Percentiles rank a stretch among this genome's conserved stretches.
These are phyloP conservation scores for Byssoonygena ceratinophila DNA, from an alignment of 2,329 filamentous ascomycete genomes.

Conservation along the genomic window DNA sequence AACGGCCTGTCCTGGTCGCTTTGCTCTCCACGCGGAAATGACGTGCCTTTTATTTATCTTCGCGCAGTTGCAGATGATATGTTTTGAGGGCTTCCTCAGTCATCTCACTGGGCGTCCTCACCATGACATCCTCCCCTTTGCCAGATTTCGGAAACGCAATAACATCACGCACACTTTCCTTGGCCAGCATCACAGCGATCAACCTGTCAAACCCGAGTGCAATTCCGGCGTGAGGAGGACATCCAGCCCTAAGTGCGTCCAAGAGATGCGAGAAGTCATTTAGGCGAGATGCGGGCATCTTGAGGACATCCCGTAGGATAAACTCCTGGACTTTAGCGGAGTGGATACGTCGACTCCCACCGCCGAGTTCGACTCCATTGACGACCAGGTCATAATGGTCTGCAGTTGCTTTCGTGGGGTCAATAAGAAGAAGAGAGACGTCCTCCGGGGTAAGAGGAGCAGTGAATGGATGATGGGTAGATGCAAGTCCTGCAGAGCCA, in stretches of 20 bases:
- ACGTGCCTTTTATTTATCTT: slow-evolving; percentile 12
- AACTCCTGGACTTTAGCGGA: slow-evolving; percentile 70
- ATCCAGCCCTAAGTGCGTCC: slow-evolving; percentile 69
- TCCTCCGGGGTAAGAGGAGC: slow-evolving; percentile 64
- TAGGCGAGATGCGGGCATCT: slow-evolving; percentile 63
- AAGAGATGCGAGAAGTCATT: slow-evolving; percentile 76
- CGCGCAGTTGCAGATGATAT: slow-evolving; percentile 45
- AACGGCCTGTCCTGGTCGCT: too few species aligned
- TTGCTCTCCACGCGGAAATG: too few species aligned
- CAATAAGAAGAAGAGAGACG: slow-evolving; percentile 59
- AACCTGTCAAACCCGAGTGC: slow-evolving; percentile 86
- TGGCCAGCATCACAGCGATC: slow-evolving; percentile 66
- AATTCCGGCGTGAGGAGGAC: slow-evolving; percentile 88
- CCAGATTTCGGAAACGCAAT: slow-evolving; percentile 96
- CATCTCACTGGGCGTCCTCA: slow-evolving; percentile 62
- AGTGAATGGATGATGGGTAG: slow-evolving; percentile 94
- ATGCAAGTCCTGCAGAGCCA: slow-evolving; percentile 64
- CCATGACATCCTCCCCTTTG: slow-evolving; percentile 75
- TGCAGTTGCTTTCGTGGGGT: slow-evolving; percentile 62
- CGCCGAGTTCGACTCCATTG: slow-evolving; percentile 88
- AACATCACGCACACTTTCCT: slow-evolving; percentile 73
- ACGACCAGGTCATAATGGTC: slow-evolving; percentile 95
- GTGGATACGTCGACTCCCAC: slow-evolving; percentile 88
- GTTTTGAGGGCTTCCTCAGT: slow-evolving; percentile 49
- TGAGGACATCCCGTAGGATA: slow-evolving; percentile 70